These are phyloP conservation scores for Fusarium sp. DNA, from an alignment of 2,329 filamentous ascomycete genomes.

Conservation along the genomic window DNA sequence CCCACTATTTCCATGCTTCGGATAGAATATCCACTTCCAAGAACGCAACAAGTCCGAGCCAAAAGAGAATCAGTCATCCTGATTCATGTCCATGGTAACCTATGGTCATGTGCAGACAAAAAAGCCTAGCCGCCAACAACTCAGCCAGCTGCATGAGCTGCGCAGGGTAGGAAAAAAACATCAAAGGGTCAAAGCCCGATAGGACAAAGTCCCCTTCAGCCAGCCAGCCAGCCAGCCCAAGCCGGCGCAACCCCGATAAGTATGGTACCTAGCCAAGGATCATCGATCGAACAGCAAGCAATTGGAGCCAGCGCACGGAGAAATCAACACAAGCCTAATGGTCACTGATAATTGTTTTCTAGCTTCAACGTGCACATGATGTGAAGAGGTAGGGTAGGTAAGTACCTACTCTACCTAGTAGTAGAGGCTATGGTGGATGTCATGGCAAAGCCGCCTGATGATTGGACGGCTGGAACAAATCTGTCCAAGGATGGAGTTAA, in stretches of 20 bases:
- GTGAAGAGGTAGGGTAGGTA: not conserved
- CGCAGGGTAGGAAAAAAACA: constrained; percentile 21
- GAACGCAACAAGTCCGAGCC: constrained; percentile 9
- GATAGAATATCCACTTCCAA: constrained; percentile 25
- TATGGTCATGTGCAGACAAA: constrained; percentile 36
- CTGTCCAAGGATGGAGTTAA: constrained; percentile 10
- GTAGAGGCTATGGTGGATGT: constrained; percentile 20
- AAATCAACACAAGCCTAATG: not conserved
- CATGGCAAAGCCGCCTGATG: not conserved
- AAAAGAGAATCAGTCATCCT: constrained; percentile 14
- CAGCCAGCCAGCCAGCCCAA: constrained; percentile 29
- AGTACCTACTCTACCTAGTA: not conserved
- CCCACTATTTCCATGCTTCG: not conserved
- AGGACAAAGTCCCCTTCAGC: not conserved
- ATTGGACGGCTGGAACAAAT: constrained; percentile 11
- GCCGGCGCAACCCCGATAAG: constrained; percentile 5
- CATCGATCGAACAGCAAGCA: constrained; percentile 22
- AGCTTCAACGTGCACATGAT: constrained; percentile 27
- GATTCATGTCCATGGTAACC: constrained; percentile 3
- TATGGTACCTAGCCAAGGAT: constrained; percentile 5
- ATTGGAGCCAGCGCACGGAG: constrained; percentile 10
- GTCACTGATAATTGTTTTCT: constrained; percentile 10
- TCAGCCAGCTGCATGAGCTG: constrained; percentile 12
- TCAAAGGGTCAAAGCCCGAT: constrained; percentile 1
- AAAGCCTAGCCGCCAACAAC: constrained; percentile 29